Percentiles rank a stretch among this genome's conserved stretches.
These are phyloP conservation scores for Polytolypa hystricis DNA, from an alignment of 2,329 filamentous ascomycete species.

Conservation along the genomic window DNA sequence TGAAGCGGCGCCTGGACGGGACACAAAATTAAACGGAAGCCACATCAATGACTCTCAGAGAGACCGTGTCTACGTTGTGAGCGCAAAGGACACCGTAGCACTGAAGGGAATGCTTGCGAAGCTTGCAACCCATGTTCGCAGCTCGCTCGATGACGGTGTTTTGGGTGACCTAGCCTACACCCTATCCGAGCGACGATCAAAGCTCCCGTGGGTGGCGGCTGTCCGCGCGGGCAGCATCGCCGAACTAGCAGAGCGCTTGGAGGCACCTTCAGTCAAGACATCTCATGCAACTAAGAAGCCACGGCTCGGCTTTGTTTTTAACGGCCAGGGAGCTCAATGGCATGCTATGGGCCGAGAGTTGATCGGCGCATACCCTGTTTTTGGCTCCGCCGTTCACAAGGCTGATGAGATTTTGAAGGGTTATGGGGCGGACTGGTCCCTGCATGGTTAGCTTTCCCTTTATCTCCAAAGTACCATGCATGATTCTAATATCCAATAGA, in stretches of 20 bases:
- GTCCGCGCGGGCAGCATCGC: not conserved
- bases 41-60: not conserved
- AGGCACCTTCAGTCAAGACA: not conserved
- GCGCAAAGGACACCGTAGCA: constrained; percentile 11
- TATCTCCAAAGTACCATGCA: too few relatives aligned
- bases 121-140: constrained; percentile 13
- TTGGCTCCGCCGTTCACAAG: too few relatives aligned
- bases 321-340: constrained; percentile 19
- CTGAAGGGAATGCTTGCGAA: constrained; percentile 14
- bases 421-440: too few relatives aligned
- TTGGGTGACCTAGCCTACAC: constrained; percentile 1
- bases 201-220: constrained; percentile 1
- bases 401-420: too few relatives aligned
- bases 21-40: too few relatives aligned
- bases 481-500: too few relatives aligned
- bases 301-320: constrained; percentile 21
- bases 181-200: not conserved
- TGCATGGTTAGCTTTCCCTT: too few relatives aligned
- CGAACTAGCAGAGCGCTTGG: not conserved
- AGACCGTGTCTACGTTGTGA: constrained; percentile 7
- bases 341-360: constrained; percentile 14
- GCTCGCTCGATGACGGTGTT: constrained; percentile 10
- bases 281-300: not conserved
- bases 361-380: constrained; percentile 11
- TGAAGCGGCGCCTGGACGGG: constrained; percentile 2